A percentile compares a stretch with the other conserved stretches of the same genome.
Conservation (phyloP, 164 flowering plant species). For the Pachysandra terminalis region DNA sequence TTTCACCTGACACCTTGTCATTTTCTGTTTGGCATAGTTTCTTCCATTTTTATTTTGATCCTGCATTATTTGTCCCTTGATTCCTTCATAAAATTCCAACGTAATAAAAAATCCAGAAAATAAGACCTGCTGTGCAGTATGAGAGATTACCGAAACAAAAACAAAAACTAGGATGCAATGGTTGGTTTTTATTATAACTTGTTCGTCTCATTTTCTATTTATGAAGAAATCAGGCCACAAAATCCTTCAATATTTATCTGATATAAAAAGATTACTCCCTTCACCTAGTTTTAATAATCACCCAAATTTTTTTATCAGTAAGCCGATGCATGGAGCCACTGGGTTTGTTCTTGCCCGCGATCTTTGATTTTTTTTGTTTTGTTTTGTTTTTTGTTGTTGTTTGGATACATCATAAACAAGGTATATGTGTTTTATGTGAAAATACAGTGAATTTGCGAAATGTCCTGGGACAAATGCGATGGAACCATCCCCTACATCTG, state of each 20-base stretch:
- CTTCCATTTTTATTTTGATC: neutral
- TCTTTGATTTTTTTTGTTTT: neutral
- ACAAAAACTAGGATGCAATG: neutral
- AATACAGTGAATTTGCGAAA: conserved; percentile 52
- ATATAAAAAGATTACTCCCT: too few species aligned
- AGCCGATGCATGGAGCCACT: neutral
- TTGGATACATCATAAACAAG: neutral
- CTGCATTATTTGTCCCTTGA: too few species aligned
- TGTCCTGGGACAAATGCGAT: conserved; percentile 36
- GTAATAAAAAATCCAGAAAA: neutral
- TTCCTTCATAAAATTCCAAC: too few species aligned
- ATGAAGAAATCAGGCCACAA: neutral
- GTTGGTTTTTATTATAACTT: neutral
- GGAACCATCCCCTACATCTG: conserved; percentile 46
- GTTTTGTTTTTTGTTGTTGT: too few species aligned
- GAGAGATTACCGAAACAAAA: neutral
- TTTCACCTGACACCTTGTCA: conserved; percentile 1
- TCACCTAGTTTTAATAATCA: neutral
- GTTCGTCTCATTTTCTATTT: neutral
- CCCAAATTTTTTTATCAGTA: neutral
- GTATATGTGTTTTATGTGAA: conserved; percentile 8
- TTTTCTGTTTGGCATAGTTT: neutral
- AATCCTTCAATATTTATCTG: neutral
- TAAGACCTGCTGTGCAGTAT: neutral
- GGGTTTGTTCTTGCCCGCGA: neutral